These are phyloP conservation scores for Moniliophthora roreri DNA, from an alignment of 1,284 basidiomycete genomes.

Conservation along the genomic window DNA sequence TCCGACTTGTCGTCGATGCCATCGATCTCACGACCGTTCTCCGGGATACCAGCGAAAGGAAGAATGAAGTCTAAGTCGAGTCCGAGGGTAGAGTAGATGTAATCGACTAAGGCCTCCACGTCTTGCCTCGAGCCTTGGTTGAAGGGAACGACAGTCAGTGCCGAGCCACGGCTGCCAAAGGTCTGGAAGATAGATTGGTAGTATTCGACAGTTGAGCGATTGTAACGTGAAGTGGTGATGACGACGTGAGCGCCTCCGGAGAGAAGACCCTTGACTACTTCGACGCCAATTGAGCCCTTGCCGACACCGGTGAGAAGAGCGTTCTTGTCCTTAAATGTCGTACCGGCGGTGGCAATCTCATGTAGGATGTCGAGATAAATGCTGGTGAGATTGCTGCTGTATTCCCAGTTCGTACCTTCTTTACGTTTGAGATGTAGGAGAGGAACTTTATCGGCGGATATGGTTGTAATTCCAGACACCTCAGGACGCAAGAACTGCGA, in stretches of 20 bases:
- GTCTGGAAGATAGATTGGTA: conserved; percentile 98
- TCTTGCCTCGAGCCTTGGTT: conserved; percentile 99
- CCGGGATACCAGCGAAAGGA: conserved; percentile 97
- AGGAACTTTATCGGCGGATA: conserved; percentile 90
- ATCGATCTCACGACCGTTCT: conserved; percentile 98
- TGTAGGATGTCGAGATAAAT: conserved; percentile 95
- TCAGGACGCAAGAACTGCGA: conserved; percentile 95
- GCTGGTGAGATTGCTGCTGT: conserved; percentile 94
- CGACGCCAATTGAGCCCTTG: conserved; percentile 96
- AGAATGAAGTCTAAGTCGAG: conserved; percentile 98
- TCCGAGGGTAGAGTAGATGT: conserved; percentile 93
- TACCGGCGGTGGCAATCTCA: conserved; percentile 97
- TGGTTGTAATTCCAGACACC: conserved; percentile 70
- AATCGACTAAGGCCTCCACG: conserved; percentile 95
- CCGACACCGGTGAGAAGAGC: conserved; percentile 97
- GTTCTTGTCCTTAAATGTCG: conserved; percentile 98
- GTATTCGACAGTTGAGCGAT: conserved; percentile 92
- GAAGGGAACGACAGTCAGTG: conserved; percentile 96
- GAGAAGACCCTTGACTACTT: conserved; percentile 94
- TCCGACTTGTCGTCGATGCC: conserved; percentile 96
- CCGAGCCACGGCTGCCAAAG: conserved; percentile 91
- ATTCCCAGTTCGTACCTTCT: conserved; percentile 95
- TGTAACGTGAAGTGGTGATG: conserved; percentile 96
- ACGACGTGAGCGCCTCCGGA: conserved; percentile 96
- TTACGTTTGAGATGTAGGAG: conserved; percentile 96